These are phyloP conservation scores for Backusella liffmaniae DNA, from an alignment of 192 early-diverging fungal genomes.

Conservation along the genomic window DNA sequence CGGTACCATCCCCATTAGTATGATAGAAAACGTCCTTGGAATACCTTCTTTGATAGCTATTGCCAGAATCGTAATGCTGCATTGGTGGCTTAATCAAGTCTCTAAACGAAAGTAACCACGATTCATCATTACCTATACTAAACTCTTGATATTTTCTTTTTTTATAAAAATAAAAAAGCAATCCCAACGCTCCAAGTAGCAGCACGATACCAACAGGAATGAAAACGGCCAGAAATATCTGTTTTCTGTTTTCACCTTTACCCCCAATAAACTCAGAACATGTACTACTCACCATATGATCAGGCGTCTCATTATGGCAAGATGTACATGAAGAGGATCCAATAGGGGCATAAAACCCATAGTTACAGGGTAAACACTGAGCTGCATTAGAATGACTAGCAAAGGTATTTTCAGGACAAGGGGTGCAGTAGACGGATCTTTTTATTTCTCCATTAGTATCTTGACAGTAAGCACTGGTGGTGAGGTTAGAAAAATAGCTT, in stretches of 20 bases:
- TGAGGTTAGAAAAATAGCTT: background rate
- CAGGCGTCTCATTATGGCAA: background rate
- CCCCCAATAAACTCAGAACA: background rate
- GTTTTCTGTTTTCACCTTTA: background rate
- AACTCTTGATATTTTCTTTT: background rate
- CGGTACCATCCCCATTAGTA: background rate
- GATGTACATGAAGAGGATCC: constrained; percentile 6
- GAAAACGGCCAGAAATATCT: constrained; percentile 6
- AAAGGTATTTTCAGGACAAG: constrained; percentile 14
- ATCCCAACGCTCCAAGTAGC: background rate
- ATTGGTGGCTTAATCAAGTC: background rate
- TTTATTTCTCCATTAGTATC: background rate
- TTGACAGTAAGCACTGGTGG: constrained; percentile 7
- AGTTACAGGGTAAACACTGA: background rate
- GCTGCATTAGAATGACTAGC: background rate
- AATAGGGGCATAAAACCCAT: background rate
- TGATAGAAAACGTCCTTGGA: background rate
- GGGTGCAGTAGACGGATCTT: constrained; percentile 8
- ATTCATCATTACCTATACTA: background rate
- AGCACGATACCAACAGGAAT: constrained; percentile 13
- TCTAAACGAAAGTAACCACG: background rate
- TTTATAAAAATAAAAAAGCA: background rate
- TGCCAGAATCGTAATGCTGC: background rate
- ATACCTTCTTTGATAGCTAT: background rate
- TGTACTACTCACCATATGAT: background rate